A percentile compares a stretch with the other conserved stretches of the same genome.
These are phyloP conservation scores for Rhododendron griersonianum DNA, from an alignment of 148 eudicot species.

Conservation along the genomic window DNA sequence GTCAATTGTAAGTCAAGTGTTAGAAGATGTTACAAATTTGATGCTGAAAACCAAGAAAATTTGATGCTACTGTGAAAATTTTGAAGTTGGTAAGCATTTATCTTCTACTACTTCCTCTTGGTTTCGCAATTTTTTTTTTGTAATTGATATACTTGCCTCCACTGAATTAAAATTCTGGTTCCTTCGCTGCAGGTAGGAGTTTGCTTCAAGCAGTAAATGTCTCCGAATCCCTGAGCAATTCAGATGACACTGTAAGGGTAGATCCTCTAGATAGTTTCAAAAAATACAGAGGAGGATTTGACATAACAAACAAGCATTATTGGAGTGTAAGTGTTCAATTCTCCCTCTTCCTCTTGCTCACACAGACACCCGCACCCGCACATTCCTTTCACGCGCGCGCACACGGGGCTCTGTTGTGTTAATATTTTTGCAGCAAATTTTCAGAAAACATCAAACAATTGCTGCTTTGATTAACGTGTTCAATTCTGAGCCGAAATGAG, in stretches of 20 bases:
- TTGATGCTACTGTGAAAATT: background rate
- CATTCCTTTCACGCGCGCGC: background rate
- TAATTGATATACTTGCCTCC: background rate
- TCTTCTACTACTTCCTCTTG: background rate
- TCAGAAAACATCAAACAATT: background rate
- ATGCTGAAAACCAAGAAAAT: background rate
- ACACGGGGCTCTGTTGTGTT: background rate
- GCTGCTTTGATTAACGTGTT: background rate
- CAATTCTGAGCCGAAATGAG: background rate
- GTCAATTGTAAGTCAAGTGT: too few relatives aligned
- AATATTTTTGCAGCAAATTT: background rate
- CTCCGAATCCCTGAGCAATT: background rate
- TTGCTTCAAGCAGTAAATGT: conserved; percentile 21
- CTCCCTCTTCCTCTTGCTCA: background rate
- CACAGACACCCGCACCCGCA: background rate
- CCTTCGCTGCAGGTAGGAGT: conserved; percentile 21
- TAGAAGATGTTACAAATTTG: background rate
- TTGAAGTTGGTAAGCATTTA: background rate
- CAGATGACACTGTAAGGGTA: conserved; percentile 45
- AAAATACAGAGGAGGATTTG: conserved; percentile 67
- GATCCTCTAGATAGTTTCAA: conserved; percentile 58
- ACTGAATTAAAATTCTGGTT: background rate
- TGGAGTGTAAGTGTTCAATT: conserved; percentile 66
- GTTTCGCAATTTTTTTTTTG: background rate
- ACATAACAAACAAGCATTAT: conserved; percentile 59